phyloP scores from a whole-genome alignment of 1,139 yeast genomes.

The Candida tetrigidarum region DNA sequence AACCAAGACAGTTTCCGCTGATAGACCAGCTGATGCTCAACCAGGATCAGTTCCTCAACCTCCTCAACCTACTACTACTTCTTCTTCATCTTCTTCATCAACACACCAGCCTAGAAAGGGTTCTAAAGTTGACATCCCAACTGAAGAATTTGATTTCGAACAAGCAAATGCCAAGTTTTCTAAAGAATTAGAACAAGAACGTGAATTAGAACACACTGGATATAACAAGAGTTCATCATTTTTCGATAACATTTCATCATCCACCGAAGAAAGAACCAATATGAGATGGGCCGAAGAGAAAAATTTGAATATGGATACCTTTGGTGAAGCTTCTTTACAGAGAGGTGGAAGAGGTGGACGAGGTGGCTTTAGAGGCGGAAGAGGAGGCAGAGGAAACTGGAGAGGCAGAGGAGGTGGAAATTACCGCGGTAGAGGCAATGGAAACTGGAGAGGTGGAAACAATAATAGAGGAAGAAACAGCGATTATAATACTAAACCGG shows the following conservation, averaged over 20 bases:
- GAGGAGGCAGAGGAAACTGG: slow-evolving; percentile 30
- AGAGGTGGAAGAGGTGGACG: slow-evolving; percentile 38
- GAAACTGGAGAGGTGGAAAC: slow-evolving; percentile 14
- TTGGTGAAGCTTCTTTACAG: slow-evolving; percentile 56
- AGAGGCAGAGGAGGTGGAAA: slow-evolving; percentile 20
- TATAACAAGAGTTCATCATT: slow-evolving; percentile 78
- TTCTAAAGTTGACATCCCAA: slow-evolving; percentile 15
- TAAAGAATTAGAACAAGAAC: slow-evolving; percentile 37
- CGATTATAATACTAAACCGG: slow-evolving; percentile 38
- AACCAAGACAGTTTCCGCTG: slow-evolving; percentile 14
- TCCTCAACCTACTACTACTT: too few species aligned
- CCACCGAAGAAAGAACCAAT: slow-evolving; percentile 41
- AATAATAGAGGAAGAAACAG: slow-evolving; percentile 17
- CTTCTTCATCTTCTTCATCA: slow-evolving; percentile 6
- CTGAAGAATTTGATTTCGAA: slow-evolving; percentile 60
- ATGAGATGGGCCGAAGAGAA: slow-evolving; percentile 70
- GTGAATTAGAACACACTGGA: slow-evolving; percentile 24
- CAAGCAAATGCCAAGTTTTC: slow-evolving; percentile 66
- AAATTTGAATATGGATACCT: slow-evolving; percentile 64
- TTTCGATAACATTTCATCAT: slow-evolving; percentile 77
- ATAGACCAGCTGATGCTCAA: slow-evolving; percentile 13
- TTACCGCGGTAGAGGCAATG: slow-evolving; percentile 19
- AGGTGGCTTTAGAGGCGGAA: slow-evolving; percentile 28
- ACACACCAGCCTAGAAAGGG: slow-evolving; percentile 13
- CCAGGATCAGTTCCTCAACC: slow-evolving; percentile 19